Conservation (phyloP, 352 stramenopile genomes). For the Phytopythium delawarense region DNA sequence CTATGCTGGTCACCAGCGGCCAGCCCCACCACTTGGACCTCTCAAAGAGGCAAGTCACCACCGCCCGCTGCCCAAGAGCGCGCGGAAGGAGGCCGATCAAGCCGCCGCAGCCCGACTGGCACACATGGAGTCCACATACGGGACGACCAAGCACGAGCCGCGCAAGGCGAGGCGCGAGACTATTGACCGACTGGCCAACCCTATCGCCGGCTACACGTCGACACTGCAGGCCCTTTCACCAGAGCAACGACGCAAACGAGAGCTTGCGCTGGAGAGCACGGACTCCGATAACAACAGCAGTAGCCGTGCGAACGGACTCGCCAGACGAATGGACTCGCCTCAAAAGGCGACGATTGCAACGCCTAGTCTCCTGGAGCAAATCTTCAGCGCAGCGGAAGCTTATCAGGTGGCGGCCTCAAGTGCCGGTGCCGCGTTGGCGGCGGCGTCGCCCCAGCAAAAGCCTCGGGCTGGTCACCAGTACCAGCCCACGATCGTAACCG, state of each 20-base stretch:
- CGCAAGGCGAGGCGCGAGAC: constrained; percentile 56
- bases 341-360: background rate
- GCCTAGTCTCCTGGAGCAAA: background rate
- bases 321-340: background rate
- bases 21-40: background rate
- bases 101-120: constrained; percentile 26
- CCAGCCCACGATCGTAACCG: background rate
- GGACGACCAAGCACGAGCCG: constrained; percentile 34
- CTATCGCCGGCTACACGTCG: constrained; percentile 60
- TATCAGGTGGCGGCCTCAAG: background rate
- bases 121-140: constrained; percentile 64
- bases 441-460: background rate
- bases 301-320: background rate
- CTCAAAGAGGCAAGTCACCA: constrained; percentile 3
- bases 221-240: constrained; percentile 59
- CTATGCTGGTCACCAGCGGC: background rate
- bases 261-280: constrained; percentile 17
- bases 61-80: constrained; percentile 2
- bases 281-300: background rate
- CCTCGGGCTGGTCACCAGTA: background rate
- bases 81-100: constrained; percentile 2
- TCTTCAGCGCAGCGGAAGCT: background rate
- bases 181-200: constrained; percentile 58
- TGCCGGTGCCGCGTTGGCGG: background rate
- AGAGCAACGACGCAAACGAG: constrained; percentile 46